phyloP scores from a whole-genome alignment of 2,329 filamentous ascomycete species.

The Nemania sp. region DNA sequence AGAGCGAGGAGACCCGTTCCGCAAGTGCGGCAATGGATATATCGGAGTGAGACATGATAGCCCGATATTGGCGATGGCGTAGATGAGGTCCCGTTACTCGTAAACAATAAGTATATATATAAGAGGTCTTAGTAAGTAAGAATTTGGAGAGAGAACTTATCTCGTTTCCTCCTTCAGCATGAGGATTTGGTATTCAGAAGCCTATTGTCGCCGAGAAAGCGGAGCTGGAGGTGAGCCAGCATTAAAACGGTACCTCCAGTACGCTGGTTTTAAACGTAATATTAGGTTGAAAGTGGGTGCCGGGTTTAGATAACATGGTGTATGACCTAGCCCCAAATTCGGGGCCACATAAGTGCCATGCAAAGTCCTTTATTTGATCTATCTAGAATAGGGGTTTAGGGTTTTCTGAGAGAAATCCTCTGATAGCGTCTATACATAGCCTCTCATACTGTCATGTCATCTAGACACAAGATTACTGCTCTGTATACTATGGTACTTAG shows the following conservation, averaged over 20 bases:
- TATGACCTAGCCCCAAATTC: too few species aligned
- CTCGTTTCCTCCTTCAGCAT: neutral
- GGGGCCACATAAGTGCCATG: neutral
- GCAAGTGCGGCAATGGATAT: conserved; percentile 24
- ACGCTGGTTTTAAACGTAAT: conserved; percentile 19
- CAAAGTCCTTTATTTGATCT: neutral
- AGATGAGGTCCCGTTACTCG: too few species aligned
- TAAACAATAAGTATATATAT: too few species aligned
- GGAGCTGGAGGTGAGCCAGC: neutral
- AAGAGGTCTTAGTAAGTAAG: too few species aligned
- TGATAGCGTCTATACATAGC: too few species aligned
- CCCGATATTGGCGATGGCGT: too few species aligned
- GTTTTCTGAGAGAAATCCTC: neutral
- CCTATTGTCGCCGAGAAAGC: neutral
- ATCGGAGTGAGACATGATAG: neutral
- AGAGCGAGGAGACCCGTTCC: conserved; percentile 23
- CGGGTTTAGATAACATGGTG: neutral
- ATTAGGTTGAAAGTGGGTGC: conserved; percentile 1
- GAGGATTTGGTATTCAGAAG: neutral
- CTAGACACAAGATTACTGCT: too few species aligned
- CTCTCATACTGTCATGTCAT: too few species aligned
- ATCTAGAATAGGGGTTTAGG: neutral
- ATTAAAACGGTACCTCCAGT: conserved; percentile 1
- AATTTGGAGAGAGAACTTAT: too few species aligned
- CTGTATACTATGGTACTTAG: too few species aligned